Conservation (phyloP, 2,329 filamentous ascomycete genomes). For the Aspergillus sp. region DNA sequence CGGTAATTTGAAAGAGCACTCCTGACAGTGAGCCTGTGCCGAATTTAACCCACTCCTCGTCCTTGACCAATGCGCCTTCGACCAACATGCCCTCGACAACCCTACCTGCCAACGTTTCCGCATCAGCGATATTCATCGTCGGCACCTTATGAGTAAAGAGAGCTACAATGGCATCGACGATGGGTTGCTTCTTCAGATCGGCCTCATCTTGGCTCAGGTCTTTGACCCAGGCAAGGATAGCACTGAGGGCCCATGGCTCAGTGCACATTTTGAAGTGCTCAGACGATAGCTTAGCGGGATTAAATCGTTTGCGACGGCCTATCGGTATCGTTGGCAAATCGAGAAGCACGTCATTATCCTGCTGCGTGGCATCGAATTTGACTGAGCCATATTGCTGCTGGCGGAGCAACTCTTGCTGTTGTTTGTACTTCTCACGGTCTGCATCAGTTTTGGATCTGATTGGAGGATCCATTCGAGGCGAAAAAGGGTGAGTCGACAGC, state of each 20-base stretch:
- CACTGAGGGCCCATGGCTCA: conserved; percentile 88
- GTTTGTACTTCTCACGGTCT: conserved; percentile 49
- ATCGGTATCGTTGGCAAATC: conserved; percentile 77
- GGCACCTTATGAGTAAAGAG: conserved; percentile 92
- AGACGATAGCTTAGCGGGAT: conserved; percentile 70
- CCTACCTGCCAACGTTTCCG: conserved; percentile 69
- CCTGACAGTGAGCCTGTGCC: conserved; percentile 71
- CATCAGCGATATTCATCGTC: conserved; percentile 97
- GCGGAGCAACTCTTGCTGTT: conserved; percentile 45
- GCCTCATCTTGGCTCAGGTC: conserved; percentile 84
- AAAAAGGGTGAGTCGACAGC: conserved; percentile 69
- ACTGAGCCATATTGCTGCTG: conserved; percentile 39
- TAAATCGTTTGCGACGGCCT: conserved; percentile 71
- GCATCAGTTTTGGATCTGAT: conserved; percentile 91
- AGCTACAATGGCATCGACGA: conserved; percentile 78
- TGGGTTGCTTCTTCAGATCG: conserved; percentile 72
- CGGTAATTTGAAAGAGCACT: conserved; percentile 87
- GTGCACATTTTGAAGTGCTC: conserved; percentile 74
- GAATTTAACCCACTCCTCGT: conserved; percentile 98
- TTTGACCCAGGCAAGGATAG: conserved; percentile 77
- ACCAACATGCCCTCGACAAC: conserved; percentile 74
- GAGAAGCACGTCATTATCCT: conserved; percentile 48
- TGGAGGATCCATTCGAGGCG: conserved; percentile 70
- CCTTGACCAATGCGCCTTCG: conserved; percentile 66
- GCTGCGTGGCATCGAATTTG: conserved; percentile 45